Base-by-base conservation (phyloP, 2,329 filamentous ascomycete genomes). In the Diaporthe caulivora region DNA sequence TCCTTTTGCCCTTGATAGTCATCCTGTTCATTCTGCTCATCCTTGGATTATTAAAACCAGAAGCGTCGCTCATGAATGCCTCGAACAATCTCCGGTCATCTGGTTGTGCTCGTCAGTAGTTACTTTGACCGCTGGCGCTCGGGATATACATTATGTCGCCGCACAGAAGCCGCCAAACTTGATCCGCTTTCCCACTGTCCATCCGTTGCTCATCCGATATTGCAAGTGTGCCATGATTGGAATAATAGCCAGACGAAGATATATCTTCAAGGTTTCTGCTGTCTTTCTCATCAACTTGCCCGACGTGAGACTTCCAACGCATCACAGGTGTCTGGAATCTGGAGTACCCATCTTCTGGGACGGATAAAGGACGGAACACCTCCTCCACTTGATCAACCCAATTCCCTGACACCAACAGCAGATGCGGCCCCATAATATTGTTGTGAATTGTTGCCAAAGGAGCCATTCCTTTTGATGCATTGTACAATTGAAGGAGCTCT, bases 321-420 rank as follows among this genome's bases (percentile, higher is more conserved):
- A 7, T n/a, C 3, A 64, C 26, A 2, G 26, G 49, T 11, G 42
- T 49, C 42, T 64, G 60, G 42, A 34, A 49, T 40, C 60, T 64
- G 2, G 60, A 64, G 42, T 64, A 47, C 15, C 60, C 60, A 26
- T 64, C 60, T 29, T 64, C 57, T 34, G 42, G 60, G 42, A 29
- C 60, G 15, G 60, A 17, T 21, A 21, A 31, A 34, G 42, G 17
- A n/a, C 13, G 40, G 18, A 47, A 64, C 18, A 64, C 26, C 7
- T 44, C 24, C 5, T 3, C 17, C 1, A 49, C 26, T 34, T 21
- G 10, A 5, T 64, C 42, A 11, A 49, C 42, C 60, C 42, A 64
- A 15, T 34, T 49, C 18, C 42, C 60, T 5, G 42, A 64, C 2
- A 64, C 42, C 26, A 9, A 34, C 40, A 64, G 26, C 26, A 64